Base-by-base conservation (phyloP, 768 basidiomycete genomes). In the Sporobolomyces roseus region DNA sequence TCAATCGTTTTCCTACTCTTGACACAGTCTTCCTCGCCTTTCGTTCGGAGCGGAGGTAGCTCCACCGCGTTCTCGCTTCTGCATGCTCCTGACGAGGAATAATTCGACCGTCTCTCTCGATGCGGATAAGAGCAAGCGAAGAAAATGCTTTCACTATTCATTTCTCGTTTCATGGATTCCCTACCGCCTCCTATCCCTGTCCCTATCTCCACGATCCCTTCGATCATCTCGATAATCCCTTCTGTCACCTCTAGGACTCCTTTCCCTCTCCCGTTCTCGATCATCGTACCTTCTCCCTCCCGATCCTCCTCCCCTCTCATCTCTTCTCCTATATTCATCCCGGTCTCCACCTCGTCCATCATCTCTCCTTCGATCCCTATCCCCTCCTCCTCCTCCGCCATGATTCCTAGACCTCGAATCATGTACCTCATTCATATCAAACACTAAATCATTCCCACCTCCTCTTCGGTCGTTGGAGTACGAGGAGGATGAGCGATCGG, bases 381-480 rank as follows among this genome's bases (percentile, higher is more conserved):
- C 36, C 49, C 43, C 56, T 43, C 41, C 38, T 29, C 56, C 41
- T 55, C 41, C 9, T 58, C 27, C 54, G 38, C 27, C 36, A 25
- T 32, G 36, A 25, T 36, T 56, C 36, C n/a, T 32, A 29, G 9
- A 9, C 9, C 17, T 41, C 17, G 38, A 41, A 41, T 16, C 30
- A 35, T 48, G 45, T 14, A 48, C 45, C 21, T 48, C 17, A n/a
- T 25, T 17, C 30, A 27, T 13, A 35, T 60, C 58, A 30, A 33
- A 33, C 25, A 35, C 35, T 16, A 30, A 29, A 3, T 23, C n/a
- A 35, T 48, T 45, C 19, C 60, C 46, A n/a, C 46, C 48, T 48
- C 60, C 60, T 35, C 60, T 63, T 38, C 19, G 70, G 21, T 63
- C 61, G 17, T 69, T 14, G 46, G 17, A 43, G 9, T 59, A 45